Percentiles rank a stretch among this genome's conserved stretches.
These are phyloP conservation scores for Sparassis latifolia DNA, from an alignment of 1,284 basidiomycete species.

Conservation along the genomic window DNA sequence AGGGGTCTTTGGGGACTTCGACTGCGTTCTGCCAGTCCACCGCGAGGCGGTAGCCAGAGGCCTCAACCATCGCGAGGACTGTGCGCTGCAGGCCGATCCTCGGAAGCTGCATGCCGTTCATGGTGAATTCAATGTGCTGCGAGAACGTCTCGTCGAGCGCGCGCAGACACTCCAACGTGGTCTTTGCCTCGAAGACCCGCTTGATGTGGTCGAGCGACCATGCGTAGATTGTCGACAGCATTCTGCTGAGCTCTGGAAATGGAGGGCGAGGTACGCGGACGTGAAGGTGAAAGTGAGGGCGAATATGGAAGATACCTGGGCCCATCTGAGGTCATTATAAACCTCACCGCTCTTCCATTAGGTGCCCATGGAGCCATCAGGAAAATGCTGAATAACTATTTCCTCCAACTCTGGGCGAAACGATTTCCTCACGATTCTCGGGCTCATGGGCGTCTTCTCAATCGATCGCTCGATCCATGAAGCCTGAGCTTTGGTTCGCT, in stretches of 20 bases:
- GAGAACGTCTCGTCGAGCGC: slow-evolving; percentile 45
- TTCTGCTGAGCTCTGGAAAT: slow-evolving; percentile 9
- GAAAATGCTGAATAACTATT: too few species aligned
- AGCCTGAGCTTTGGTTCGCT: too few species aligned
- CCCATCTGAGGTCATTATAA: slow-evolving; percentile 1
- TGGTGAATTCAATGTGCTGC: slow-evolving; percentile 30
- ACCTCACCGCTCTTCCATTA: slow-evolving; percentile 7
- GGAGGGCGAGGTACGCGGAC: slow-evolving; percentile 1
- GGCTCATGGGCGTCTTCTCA: too few species aligned
- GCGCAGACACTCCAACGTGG: slow-evolving; percentile 34
- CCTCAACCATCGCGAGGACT: slow-evolving; percentile 39
- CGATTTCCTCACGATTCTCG: too few species aligned
- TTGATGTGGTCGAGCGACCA: slow-evolving; percentile 49
- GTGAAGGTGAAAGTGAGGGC: not conserved
- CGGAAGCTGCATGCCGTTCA: slow-evolving; percentile 40
- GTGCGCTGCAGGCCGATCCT: slow-evolving; percentile 36
- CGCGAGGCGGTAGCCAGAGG: slow-evolving; percentile 32
- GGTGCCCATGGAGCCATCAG: slow-evolving; percentile 3
- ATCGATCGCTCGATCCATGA: too few species aligned
- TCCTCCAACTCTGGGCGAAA: too few species aligned
- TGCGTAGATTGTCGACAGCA: slow-evolving; percentile 38
- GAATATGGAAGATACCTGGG: not conserved
- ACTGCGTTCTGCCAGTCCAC: slow-evolving; percentile 45
- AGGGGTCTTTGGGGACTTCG: slow-evolving; percentile 35
- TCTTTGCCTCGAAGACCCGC: slow-evolving; percentile 44